Conservation (phyloP, 768 basidiomycete species). For the Agaricus sinodeliciosus region DNA sequence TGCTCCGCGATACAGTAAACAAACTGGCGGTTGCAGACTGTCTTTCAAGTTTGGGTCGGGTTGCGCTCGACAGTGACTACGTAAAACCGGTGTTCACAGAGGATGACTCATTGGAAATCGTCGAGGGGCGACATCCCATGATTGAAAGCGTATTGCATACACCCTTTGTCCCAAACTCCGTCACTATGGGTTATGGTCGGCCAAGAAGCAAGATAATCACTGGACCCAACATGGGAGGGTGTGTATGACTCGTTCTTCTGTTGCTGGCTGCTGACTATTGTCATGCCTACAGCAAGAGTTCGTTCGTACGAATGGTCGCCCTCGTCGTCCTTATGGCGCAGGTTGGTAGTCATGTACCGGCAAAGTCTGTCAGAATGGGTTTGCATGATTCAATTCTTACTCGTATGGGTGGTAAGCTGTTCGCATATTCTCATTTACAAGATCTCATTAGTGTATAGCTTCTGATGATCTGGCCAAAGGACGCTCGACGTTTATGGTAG, state of each 20-base stretch:
- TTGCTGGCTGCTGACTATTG: not conserved
- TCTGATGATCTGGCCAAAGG: conserved; percentile 84
- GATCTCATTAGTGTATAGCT: conserved; percentile 35
- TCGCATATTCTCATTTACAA: not conserved
- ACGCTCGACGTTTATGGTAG: conserved; percentile 95
- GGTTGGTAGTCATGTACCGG: conserved; percentile 92
- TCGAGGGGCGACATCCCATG: conserved; percentile 90
- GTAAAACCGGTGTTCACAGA: conserved; percentile 71
- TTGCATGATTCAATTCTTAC: conserved; percentile 82
- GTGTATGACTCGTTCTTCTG: conserved; percentile 11
- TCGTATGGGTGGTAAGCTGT: conserved; percentile 74
- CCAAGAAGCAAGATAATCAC: conserved; percentile 67
- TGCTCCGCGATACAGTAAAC: conserved; percentile 70
- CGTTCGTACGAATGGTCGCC: conserved; percentile 72
- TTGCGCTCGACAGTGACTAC: conserved; percentile 72
- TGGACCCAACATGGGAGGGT: conserved; percentile 83
- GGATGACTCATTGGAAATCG: conserved; percentile 62
- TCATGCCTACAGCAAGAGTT: conserved; percentile 58
- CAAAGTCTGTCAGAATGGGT: conserved; percentile 63
- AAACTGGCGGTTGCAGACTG: conserved; percentile 85
- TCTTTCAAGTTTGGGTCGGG: conserved; percentile 74
- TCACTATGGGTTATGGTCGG: conserved; percentile 51
- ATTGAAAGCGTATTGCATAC: conserved; percentile 71
- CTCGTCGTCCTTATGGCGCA: conserved; percentile 81
- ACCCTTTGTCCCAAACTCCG: conserved; percentile 82